These are phyloP conservation scores for Mycena chlorophos DNA, from an alignment of 768 basidiomycete species.

Conservation along the genomic window DNA sequence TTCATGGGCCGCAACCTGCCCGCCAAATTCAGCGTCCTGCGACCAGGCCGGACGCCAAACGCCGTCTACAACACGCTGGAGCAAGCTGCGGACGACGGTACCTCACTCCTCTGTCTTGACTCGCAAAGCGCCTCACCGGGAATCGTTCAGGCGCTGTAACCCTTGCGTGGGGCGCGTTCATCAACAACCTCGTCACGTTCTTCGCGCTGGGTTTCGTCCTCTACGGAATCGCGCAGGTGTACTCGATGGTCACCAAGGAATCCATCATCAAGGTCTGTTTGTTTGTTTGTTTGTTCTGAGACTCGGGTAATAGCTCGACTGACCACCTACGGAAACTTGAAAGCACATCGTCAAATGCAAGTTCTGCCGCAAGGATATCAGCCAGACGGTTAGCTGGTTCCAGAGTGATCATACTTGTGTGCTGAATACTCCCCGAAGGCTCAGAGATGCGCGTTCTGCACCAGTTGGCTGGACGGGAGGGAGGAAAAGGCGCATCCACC, in stretches of 20 bases:
- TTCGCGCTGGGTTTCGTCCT: conserved; percentile 39
- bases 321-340: too few relatives aligned
- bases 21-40: conserved; percentile 43
- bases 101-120: conserved; percentile 7
- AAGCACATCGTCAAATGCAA: conserved; percentile 38
- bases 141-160: conserved; percentile 36
- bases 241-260: conserved; percentile 38
- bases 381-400: conserved; percentile 36
- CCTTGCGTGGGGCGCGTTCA: conserved; percentile 40
- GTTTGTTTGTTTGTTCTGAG: too few relatives aligned
- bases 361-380: conserved; percentile 46
- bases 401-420: too few relatives aligned
- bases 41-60: conserved; percentile 33
- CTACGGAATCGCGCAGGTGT: conserved; percentile 39
- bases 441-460: conserved; percentile 41
- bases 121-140: background rate
- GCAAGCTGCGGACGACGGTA: conserved; percentile 47
- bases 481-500: conserved; percentile 32
- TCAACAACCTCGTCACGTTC: conserved; percentile 40
- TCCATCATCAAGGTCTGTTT: conserved; percentile 47
- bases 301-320: too few relatives aligned
- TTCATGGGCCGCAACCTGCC: conserved; percentile 45
- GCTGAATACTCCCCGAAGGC: conserved; percentile 27
- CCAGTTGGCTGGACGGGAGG: conserved; percentile 44
- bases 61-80: conserved; percentile 41